Evolutionary conservation across 2,329 filamentous ascomycete genomes (phyloP), one percentile per base, ranked within the genome.

Genomic region (Alternaria viburni): DNA sequence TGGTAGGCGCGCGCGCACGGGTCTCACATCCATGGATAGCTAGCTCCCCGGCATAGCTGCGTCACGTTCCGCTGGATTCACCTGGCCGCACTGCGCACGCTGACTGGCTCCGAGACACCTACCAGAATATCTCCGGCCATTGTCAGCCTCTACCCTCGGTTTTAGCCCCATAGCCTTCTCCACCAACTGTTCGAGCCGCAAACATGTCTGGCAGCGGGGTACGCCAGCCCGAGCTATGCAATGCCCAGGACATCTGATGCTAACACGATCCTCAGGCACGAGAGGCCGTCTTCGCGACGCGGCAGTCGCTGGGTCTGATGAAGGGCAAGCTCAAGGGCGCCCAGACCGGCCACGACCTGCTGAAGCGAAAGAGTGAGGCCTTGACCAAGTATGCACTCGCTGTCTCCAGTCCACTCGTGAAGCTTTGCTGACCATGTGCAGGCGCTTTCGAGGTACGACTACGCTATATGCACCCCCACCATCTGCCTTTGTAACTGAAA

Each of bases 321-420:
- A 98, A 98, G 84, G 89, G 91, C 70, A 99, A 99, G 86, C 89
- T 99, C 78, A 98, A 98, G 86, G 95, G 84, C 68, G 85, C 85
- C 47, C 85, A 86, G 76, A 84, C 89, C 49, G 96, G 96, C 52
- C 95, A 99, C 84, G 97, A 92, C 81, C 85, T 99, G 79, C 85
- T 99, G 68, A 99, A 99, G 86, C 88, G 96, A 77, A 99, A 99
- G 86, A 97, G 94, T 81, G 96, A 99, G 83, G 96, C 96, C 73
- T 85, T 99, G 67, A 99, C 96, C 70, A 99, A 99, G 93, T 96
- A 86, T 59, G 87, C 80, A 21, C 55, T 25, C 30, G 15, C 30
- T 15, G 52, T 25, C 49, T 52, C 41, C 66, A 59, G 46, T 28
- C 46, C 43, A 30, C 44, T 47, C 23, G 19, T 32, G 55, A 44